These are phyloP conservation scores for Podila minutissima DNA, from an alignment of 192 early-diverging fungal genomes.

Conservation along the genomic window DNA sequence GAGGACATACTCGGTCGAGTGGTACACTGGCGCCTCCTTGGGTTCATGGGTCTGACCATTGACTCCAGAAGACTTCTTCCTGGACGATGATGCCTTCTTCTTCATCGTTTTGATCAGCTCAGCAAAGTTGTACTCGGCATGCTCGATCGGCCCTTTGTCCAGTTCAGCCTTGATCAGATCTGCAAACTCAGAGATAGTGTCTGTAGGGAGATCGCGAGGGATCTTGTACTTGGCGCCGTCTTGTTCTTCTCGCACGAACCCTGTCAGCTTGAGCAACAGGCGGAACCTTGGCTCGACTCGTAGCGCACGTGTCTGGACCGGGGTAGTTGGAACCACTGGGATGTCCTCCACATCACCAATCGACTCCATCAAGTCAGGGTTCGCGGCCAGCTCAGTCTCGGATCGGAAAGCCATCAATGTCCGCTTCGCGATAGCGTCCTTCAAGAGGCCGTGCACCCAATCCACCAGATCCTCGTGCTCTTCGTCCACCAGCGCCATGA, in stretches of 20 bases:
- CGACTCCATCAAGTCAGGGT: constrained; percentile 49
- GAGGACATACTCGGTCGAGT: constrained; percentile 53
- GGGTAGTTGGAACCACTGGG: constrained; percentile 22
- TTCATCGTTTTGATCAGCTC: constrained; percentile 32
- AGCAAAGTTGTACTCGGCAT: constrained; percentile 6
- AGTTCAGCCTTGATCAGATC: constrained; percentile 46
- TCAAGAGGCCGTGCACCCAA: constrained; percentile 33
- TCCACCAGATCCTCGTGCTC: constrained; percentile 50
- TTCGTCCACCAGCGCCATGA: constrained; percentile 55
- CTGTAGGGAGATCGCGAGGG: constrained; percentile 45
- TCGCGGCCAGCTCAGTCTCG: constrained; percentile 35
- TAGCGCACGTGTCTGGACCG: constrained; percentile 24
- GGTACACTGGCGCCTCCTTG: constrained; percentile 28
- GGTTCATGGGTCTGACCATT: constrained; percentile 5
- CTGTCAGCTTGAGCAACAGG: constrained; percentile 53
- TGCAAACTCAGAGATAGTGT: constrained; percentile 43
- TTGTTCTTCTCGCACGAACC: constrained; percentile 39
- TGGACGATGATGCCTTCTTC: constrained; percentile 4
- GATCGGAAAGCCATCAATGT: constrained; percentile 34
- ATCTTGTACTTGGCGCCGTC: constrained; percentile 37
- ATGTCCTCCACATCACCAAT: constrained; percentile 38
- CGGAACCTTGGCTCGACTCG: constrained; percentile 49
- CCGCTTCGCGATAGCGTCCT: not conserved
- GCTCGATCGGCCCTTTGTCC: constrained; percentile 20
- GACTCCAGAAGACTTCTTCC: constrained; percentile 8